Evolutionary conservation across 305 asterid genomes (phyloP).

Genomic region (Fraxinus baroniana): DNA sequence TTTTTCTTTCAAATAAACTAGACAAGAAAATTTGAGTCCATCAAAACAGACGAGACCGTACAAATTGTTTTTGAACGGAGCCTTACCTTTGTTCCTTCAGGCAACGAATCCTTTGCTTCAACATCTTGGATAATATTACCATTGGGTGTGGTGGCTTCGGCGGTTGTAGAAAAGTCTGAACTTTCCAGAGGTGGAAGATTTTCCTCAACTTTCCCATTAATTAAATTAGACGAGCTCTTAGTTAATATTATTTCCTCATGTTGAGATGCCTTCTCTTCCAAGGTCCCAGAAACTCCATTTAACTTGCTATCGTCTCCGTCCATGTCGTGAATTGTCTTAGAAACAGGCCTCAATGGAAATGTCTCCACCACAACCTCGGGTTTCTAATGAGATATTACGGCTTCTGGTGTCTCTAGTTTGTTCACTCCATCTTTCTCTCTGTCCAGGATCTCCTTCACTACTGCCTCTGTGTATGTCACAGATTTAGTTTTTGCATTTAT

Average conservation of each 20-base stretch:
- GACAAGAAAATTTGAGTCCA: background rate
- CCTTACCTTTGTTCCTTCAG: constrained; percentile 36
- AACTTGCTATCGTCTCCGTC: constrained; percentile 35
- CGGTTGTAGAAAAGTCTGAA: constrained; percentile 21
- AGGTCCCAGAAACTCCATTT: constrained; percentile 24
- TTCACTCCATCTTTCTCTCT: constrained; percentile 30
- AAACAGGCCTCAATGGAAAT: constrained; percentile 65
- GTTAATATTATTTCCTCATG: constrained; percentile 20
- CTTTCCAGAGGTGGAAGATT: constrained; percentile 26
- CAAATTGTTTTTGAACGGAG: background rate
- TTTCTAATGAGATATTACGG: constrained; percentile 21
- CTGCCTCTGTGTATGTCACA: constrained; percentile 11
- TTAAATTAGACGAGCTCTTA: constrained; percentile 19
- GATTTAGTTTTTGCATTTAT: constrained; percentile 28
- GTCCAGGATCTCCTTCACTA: constrained; percentile 31
- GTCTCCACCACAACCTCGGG: constrained; percentile 63
- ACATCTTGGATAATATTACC: constrained; percentile 18
- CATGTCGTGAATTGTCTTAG: constrained; percentile 28
- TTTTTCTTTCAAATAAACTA: background rate
- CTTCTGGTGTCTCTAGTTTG: constrained; percentile 33
- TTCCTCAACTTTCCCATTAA: constrained; percentile 24
- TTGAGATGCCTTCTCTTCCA: constrained; percentile 28
- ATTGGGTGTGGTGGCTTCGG: constrained; percentile 2
- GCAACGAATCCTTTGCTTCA: constrained; percentile 31
- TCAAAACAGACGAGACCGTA: background rate